Base-by-base conservation (phyloP, 2,329 filamentous ascomycete genomes). In the Exophiala aquamarina region DNA sequence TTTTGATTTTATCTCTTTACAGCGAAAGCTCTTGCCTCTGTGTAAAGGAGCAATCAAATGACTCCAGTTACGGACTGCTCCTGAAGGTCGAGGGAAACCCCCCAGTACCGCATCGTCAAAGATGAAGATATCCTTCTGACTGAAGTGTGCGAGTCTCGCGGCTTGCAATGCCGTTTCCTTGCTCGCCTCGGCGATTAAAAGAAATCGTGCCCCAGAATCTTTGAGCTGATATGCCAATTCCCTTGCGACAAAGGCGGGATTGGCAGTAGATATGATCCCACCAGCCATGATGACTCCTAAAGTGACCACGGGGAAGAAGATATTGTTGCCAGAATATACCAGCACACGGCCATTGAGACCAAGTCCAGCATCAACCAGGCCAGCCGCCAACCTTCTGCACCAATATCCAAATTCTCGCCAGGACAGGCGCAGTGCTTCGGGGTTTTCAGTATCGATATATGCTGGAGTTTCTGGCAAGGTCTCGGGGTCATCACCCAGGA, bases 241-340 rank as follows among this genome's bases (percentile, higher is more conserved):
- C 11, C 84, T 71, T 14, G 77, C 69, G 1, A 84, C 79, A 52
- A 81, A 86, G 3, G 70, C 71, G 0, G 83, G 83, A 53, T 86
- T 86, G 3, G 83, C 83, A 21, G 84, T 86, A 0, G 81, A 86
- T 65, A 89, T 88, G 39, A 89, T 70, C 6, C 84, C 84, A 9
- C 84, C 84, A 0, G 85, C 84, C 78, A 87, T 87, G 41, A 87
- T 71, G 13, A 84, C 72, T 18, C 85, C 85, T 63, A 87, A 71
- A 38, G 88, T 77, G 2, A 86, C 69, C 0, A 76, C 68, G 0
- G 86, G 82, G 59, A 83, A 86, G 68, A 82, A 86, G 15, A 89
- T 66, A 52, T 75, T 82, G 67, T 89, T 89, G 20, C 79, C 77
- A 0, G 82, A 81, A 63, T 82, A 88, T 14, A 89, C 67, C 40